Conservation (phyloP, 768 basidiomycete genomes). For the Kwoniella newhampshirensis region DNA sequence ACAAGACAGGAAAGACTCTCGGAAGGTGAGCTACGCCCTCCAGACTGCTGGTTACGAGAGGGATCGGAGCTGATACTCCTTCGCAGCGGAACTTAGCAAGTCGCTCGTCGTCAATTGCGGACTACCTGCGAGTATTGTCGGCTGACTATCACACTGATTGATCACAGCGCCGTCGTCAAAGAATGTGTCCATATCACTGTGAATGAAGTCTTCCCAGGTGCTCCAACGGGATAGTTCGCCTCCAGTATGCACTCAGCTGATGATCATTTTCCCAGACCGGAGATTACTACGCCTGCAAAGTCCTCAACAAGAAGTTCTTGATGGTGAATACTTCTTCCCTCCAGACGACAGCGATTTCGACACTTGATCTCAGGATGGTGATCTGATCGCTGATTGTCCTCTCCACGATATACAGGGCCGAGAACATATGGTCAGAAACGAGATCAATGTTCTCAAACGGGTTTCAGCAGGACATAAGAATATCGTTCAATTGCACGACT, state of each 20-base stretch:
- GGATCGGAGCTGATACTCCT: slow-evolving; percentile 36
- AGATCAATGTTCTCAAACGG: slow-evolving; percentile 90
- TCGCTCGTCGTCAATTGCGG: background rate
- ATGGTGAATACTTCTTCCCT: slow-evolving; percentile 18
- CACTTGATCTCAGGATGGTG: background rate
- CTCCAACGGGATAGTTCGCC: too few species aligned
- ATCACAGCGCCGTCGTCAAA: slow-evolving; percentile 51
- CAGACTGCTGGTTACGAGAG: background rate
- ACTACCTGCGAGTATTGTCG: background rate
- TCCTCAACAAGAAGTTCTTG: slow-evolving; percentile 86
- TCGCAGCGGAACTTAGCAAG: slow-evolving; percentile 80
- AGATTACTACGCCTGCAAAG: slow-evolving; percentile 97
- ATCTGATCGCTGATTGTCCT: background rate
- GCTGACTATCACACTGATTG: background rate
- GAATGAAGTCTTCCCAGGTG: background rate
- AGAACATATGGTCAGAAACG: slow-evolving; percentile 98
- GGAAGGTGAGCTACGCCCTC: slow-evolving; percentile 43
- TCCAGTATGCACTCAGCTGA: too few species aligned
- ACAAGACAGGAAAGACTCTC: slow-evolving; percentile 52
- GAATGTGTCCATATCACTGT: slow-evolving; percentile 84
- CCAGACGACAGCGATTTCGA: background rate
- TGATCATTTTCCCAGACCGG: slow-evolving; percentile 60
- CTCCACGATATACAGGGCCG: slow-evolving; percentile 61
- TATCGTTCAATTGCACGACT: slow-evolving; percentile 91
- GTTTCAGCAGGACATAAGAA: slow-evolving; percentile 86